Percentiles rank a stretch among this genome's conserved stretches.
phyloP scores from a whole-genome alignment of 2,329 filamentous ascomycete species.

The Graphilbum ipis-grandicollis region DNA sequence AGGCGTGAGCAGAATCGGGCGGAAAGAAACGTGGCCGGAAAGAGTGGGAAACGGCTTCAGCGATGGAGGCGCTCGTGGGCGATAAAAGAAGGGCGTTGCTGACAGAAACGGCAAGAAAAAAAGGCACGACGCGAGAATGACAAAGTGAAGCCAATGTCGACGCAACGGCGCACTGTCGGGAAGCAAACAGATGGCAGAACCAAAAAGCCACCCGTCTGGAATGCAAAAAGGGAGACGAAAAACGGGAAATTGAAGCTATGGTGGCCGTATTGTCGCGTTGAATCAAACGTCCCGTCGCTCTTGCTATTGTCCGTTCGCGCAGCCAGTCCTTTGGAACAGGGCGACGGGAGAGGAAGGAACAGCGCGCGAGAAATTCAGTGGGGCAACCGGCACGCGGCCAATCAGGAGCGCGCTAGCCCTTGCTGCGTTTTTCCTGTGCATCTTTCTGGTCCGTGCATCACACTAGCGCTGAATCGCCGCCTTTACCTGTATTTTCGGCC shows the following conservation, averaged over 20 bases:
- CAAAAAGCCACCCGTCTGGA: not conserved
- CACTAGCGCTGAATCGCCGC: too few relatives aligned
- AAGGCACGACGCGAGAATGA: too few relatives aligned
- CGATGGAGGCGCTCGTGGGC: too few relatives aligned
- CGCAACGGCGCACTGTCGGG: too few relatives aligned
- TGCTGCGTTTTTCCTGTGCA: not conserved
- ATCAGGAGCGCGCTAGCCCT: not conserved
- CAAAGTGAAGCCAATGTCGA: too few relatives aligned
- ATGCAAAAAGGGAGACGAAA: too few relatives aligned
- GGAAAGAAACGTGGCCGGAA: too few relatives aligned
- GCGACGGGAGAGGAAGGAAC: not conserved
- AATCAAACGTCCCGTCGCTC: not conserved
- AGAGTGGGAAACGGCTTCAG: too few relatives aligned
- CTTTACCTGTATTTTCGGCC: not conserved
- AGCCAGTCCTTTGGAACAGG: not conserved
- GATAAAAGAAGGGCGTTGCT: too few relatives aligned
- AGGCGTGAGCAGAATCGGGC: too few relatives aligned
- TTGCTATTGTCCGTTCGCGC: not conserved
- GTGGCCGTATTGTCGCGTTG: not conserved
- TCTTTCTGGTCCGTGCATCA: slow-evolving; percentile 2
- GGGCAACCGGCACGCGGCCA: not conserved
- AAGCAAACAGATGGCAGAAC: not conserved
- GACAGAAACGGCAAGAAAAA: too few relatives aligned
- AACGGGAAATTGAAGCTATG: too few relatives aligned
- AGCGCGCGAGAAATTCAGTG: slow-evolving; percentile 1